Percentiles rank a stretch among this genome's conserved stretches.
Conservation (phyloP, 345 rosid genomes). For the Gossypium sturtianum region DNA sequence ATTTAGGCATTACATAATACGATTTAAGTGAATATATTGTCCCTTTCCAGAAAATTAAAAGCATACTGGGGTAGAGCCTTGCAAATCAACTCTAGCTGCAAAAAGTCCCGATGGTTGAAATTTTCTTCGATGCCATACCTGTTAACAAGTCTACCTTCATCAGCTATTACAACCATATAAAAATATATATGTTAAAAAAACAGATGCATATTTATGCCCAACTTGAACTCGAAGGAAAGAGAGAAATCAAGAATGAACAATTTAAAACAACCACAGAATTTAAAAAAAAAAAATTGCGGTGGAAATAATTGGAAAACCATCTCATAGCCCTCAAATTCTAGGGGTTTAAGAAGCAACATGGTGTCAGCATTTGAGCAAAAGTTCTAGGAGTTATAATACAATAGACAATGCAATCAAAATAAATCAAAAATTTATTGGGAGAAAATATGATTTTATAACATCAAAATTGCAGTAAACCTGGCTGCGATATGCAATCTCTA, state of each 20-base stretch:
- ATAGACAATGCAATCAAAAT: neutral
- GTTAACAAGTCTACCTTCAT: conserved; percentile 22
- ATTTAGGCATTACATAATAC: conserved; percentile 3
- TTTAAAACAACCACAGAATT: neutral
- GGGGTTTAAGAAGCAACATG: neutral
- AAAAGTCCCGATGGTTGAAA: conserved; percentile 89
- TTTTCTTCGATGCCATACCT: conserved; percentile 96
- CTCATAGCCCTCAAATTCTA: neutral
- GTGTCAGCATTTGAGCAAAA: neutral
- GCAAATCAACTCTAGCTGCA: conserved; percentile 95
- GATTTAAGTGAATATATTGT: conserved; percentile 6
- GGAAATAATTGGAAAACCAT: neutral
- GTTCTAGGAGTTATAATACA: neutral
- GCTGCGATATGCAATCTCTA: conserved; percentile 72
- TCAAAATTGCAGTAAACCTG: conserved; percentile 42
- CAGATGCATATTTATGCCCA: neutral
- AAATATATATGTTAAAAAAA: neutral
- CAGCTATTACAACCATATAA: neutral
- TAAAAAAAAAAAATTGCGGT: neutral
- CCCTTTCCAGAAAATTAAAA: conserved; percentile 13
- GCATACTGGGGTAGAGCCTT: conserved; percentile 75
- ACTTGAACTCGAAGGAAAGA: neutral
- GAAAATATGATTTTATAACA: conserved; percentile 4
- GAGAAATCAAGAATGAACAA: neutral
- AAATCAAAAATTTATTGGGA: neutral